Conservation (phyloP, 2,329 filamentous ascomycete genomes). For the Beauveria sp. region DNA sequence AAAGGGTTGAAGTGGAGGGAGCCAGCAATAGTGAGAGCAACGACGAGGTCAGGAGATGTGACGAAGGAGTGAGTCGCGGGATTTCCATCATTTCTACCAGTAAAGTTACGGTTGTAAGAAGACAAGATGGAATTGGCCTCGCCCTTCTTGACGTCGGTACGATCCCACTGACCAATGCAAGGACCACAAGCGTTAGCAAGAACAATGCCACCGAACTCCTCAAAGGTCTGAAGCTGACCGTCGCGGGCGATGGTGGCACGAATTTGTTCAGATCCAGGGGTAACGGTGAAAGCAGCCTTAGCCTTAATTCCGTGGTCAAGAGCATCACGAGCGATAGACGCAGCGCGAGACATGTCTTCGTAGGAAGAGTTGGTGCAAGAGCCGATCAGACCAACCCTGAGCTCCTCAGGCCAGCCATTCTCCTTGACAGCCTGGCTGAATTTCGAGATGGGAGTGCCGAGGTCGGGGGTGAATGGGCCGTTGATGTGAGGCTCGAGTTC, state of each 20-base stretch:
- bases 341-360: conserved; percentile 88
- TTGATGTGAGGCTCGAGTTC: conserved; percentile 98
- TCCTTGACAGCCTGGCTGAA: conserved; percentile 90
- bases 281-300: conserved; percentile 89
- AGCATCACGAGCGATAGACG: conserved; percentile 85
- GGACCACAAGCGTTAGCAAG: conserved; percentile 92
- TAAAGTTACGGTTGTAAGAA: conserved; percentile 99
- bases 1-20: conserved; percentile 90
- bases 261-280: conserved; percentile 94
- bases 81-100: conserved; percentile 93
- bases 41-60: conserved; percentile 81
- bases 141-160: conserved; percentile 88
- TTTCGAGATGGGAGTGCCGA: conserved; percentile 95
- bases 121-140: conserved; percentile 94
- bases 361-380: conserved; percentile 92
- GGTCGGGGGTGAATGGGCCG: conserved; percentile 96
- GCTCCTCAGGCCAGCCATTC: conserved; percentile 92
- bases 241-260: conserved; percentile 87
- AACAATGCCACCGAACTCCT: conserved; percentile 91
- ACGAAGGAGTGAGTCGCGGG: conserved; percentile 91
- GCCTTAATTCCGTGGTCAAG: conserved; percentile 89
- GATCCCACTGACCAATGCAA: conserved; percentile 94
- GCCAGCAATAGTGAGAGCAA: conserved; percentile 78
- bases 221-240: conserved; percentile 86
- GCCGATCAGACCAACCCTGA: conserved; percentile 94